These are phyloP conservation scores for Aristolochia californica DNA, from an alignment of 164 flowering plant species.

Conservation along the genomic window DNA sequence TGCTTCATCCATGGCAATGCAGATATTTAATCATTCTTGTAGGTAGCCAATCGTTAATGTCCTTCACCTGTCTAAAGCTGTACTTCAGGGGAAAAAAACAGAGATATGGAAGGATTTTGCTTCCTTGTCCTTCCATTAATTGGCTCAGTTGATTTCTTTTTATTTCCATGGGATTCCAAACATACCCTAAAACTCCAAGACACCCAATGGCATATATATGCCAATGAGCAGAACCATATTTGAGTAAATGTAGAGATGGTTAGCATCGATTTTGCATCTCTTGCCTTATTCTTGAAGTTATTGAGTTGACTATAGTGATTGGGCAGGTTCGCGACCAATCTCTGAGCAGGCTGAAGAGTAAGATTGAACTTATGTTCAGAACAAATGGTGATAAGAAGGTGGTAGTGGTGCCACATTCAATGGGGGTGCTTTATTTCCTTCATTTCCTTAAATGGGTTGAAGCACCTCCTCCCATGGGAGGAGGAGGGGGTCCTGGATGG, in stretches of 20 bases:
- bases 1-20: background rate
- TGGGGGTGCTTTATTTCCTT: constrained; percentile 57
- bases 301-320: background rate
- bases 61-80: too few relatives aligned
- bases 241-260: too few relatives aligned
- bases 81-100: too few relatives aligned
- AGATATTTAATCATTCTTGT: background rate
- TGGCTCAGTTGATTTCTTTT: too few relatives aligned
- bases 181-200: too few relatives aligned
- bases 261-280: too few relatives aligned
- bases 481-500: constrained; percentile 62
- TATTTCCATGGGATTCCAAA: too few relatives aligned
- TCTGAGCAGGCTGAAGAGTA: constrained; percentile 51
- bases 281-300: too few relatives aligned
- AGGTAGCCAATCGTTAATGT: background rate
- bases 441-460: constrained; percentile 73
- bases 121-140: too few relatives aligned
- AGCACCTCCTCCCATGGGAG: constrained; percentile 59
- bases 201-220: too few relatives aligned
- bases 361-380: constrained; percentile 50
- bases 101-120: too few relatives aligned
- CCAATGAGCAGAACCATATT: too few relatives aligned
- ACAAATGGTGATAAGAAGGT: constrained; percentile 52
- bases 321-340: constrained; percentile 48
- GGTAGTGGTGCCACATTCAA: constrained; percentile 56